These are phyloP conservation scores for Starmerella vitae DNA, from an alignment of 805 yeast species.

Conservation along the genomic window DNA sequence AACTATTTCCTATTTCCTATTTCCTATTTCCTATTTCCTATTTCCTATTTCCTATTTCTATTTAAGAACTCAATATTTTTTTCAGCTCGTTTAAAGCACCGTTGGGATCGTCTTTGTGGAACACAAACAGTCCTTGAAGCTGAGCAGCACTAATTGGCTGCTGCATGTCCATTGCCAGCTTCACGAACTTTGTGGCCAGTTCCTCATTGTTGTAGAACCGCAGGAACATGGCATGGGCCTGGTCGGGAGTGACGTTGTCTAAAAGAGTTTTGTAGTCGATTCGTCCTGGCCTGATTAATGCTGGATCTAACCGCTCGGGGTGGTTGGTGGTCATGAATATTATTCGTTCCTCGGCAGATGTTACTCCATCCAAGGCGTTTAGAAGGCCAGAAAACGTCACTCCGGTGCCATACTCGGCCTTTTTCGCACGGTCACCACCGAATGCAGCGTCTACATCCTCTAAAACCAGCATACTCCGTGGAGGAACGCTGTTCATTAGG, in stretches of 20 bases:
- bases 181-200: constrained; percentile 40
- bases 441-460: constrained; percentile 98
- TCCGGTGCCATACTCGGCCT: constrained; percentile 71
- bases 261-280: constrained; percentile 72
- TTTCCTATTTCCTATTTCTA: no score
- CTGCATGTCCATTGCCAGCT: constrained; percentile 35
- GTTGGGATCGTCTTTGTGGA: constrained; percentile 70
- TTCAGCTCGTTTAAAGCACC: constrained; percentile 57
- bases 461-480: constrained; percentile 64
- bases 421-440: constrained; percentile 54
- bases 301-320: constrained; percentile 87
- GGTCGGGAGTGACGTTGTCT: constrained; percentile 76
- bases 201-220: constrained; percentile 60
- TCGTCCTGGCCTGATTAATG: constrained; percentile 87
- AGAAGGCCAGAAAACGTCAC: constrained; percentile 90
- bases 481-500: constrained; percentile 91
- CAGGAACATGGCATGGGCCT: constrained; percentile 70
- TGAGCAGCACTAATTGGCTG: constrained; percentile 78
- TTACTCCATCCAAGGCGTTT: constrained; percentile 93
- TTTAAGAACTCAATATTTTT: no score
- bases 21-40: no score
- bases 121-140: constrained; percentile 87
- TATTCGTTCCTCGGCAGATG: constrained; percentile 90
- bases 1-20: no score
- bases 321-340: constrained; percentile 98